These are phyloP conservation scores for Purshia tridentata DNA, from an alignment of 306 rosid species.

Conservation along the genomic window DNA sequence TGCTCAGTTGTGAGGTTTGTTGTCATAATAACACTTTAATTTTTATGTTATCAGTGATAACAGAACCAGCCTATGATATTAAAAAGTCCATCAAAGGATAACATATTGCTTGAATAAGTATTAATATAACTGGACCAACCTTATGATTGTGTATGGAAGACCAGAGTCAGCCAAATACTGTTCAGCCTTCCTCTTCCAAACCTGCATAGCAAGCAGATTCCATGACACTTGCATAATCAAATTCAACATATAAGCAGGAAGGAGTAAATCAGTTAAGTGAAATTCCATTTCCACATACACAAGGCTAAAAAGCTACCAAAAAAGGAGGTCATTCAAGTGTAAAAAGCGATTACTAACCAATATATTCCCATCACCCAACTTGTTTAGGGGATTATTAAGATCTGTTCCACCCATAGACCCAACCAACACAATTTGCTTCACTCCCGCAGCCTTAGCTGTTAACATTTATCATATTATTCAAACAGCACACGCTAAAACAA, in stretches of 20 bases:
- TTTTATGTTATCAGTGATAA: not conserved
- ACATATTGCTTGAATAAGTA: not conserved
- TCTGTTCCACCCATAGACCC: conserved; percentile 98
- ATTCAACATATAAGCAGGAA: not conserved
- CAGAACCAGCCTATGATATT: not conserved
- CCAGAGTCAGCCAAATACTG: conserved; percentile 93
- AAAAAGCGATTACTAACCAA: conserved; percentile 58
- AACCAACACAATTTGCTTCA: conserved; percentile 88
- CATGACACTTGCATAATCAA: not conserved
- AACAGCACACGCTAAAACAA: not conserved
- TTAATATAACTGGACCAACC: conserved; percentile 42
- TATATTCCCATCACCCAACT: conserved; percentile 85
- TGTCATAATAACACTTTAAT: not conserved
- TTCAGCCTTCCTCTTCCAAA: conserved; percentile 99
- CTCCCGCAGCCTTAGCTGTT: conserved; percentile 92
- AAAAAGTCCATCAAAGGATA: not conserved
- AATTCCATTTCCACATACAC: conserved; percentile 3
- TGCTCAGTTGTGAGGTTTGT: not conserved
- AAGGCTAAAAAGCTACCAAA: not conserved
- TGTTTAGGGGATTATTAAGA: conserved; percentile 71
- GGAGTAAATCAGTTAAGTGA: not conserved
- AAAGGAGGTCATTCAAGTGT: conserved; percentile 15
- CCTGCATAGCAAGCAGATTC: conserved; percentile 34
- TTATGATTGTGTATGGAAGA: conserved; percentile 81
- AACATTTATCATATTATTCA: conserved; percentile 21